Evolutionary conservation across 371 early-diverging fungal genomes (phyloP), one percentile per base, ranked within the genome.

Genomic region (Dinochytrium kinnereticum): DNA sequence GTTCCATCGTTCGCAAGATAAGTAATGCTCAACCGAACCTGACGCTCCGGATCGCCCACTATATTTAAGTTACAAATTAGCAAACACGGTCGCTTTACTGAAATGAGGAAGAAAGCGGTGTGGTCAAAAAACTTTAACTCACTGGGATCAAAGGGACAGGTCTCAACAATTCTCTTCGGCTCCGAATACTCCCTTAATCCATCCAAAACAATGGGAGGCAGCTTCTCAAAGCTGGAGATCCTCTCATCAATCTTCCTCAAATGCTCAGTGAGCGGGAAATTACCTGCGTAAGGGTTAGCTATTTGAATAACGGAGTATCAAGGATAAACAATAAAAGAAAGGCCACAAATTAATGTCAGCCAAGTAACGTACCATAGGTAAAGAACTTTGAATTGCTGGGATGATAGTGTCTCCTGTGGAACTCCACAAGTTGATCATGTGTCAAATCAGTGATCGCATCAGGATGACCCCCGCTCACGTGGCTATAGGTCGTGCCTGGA

Each of bases 401-500:
- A 70, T 94, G 96, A 76, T 98, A 98, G 72, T 94, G 89, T 1
- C 82, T 83, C 36, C 84, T 84, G 74, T 96, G 96, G 83, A 97
- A 98, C 26, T 88, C 86, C 17, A 91, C 83, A 21, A 98, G 84
- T 71, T 92, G 87, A 57, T 91, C 88, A 79, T 95, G 90, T 1
- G 95, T 93, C 76, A 98, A 85, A 61, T 95, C 90, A 0, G 96
- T 90, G 69, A 98, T 97, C 65, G 82, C 74, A n/a, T 82, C 81
- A 7, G 98, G 98, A 71, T 98, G 96, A 44, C 98, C 98, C 55
- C 98, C 98, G 76, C 94, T 94, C 73, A 88, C 89, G 77, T 90
- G 75, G 68, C 86, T 86, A 81, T 96, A 97, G 10, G 92, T 91
- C 1, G 95, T 92, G 51, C 90, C 92, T 0, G 92, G 90, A 77